Evolutionary conservation across 305 asterid genomes (phyloP), one percentile per base, ranked within the genome.

Genomic region (Rubia peregrina): DNA sequence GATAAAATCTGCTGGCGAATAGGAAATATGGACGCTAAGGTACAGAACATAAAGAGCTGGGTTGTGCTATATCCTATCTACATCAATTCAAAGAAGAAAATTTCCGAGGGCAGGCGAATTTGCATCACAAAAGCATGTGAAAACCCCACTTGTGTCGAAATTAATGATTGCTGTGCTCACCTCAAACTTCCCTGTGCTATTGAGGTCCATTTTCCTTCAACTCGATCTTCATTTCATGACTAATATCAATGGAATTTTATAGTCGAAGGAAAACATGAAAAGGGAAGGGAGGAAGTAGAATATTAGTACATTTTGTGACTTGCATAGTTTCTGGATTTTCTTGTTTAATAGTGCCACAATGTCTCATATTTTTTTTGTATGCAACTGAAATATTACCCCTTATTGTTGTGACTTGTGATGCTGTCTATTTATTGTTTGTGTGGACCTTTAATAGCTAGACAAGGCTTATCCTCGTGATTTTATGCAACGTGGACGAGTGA

Each of bases 381-480:
- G 72, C 57, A 40, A 38, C 64, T 51, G 13, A 57, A 57, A 21
- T 57, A 22, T 57, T 22, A 17, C 7, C 0, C 6, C 38, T 57
- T 10, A 57, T 60, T 30, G 12, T 33, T 44, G n/a, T 13, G 40
- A 36, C 40, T 0, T 67, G 59, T 51, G 56, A 17, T 68, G 70
- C 48, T 40, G 19, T 53, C 48, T 51, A 71, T 56, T 53, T 51
- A 46, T 33, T 1, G 13, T 19, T 36, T 64, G 5, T 22, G 72
- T 70, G 49, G 64, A 63, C 70, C 41, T 61, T 21, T 17, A 14
- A 71, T 73, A 92, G 97, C 77, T 80, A 21, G 96, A 90, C 68
- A 93, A 93, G 90, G 96, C 97, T 11, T 93, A 93, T 82, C 98
- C 98, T 0, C 86, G 96, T 70, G 96, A 90, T 86, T 93, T 88